phyloP scores from a whole-genome alignment of 2,329 filamentous ascomycete genomes.

The Septoria linicola region DNA sequence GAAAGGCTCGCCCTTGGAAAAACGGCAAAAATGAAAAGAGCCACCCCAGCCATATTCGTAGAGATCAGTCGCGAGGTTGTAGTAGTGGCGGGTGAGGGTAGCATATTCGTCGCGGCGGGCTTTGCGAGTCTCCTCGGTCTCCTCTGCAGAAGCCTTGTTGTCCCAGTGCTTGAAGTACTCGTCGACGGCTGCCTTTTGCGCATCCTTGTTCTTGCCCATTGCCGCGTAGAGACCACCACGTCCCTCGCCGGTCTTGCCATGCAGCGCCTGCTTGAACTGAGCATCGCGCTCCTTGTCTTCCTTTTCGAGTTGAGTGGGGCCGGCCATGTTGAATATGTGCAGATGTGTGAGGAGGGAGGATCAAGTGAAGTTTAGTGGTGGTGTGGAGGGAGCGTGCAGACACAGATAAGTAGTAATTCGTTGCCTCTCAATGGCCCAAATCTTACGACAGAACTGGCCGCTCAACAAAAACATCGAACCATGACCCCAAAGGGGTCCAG shows the following conservation, averaged over 20 bases:
- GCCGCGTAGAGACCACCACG: slow-evolving; percentile 78
- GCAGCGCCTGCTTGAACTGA: slow-evolving; percentile 81
- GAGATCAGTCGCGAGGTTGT: slow-evolving; percentile 37
- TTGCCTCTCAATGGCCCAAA: slow-evolving; percentile 12
- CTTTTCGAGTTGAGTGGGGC: slow-evolving; percentile 41
- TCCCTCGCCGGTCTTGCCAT: slow-evolving; percentile 73
- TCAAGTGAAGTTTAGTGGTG: not conserved
- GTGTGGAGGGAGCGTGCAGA: not conserved
- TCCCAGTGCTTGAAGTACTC: slow-evolving; percentile 98
- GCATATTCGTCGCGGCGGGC: slow-evolving; percentile 81
- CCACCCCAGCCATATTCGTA: slow-evolving; percentile 90
- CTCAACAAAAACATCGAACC: slow-evolving; percentile 13
- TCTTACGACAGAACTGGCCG: too few relatives aligned
- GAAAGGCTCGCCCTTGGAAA: slow-evolving; percentile 82
- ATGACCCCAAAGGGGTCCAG: slow-evolving; percentile 10
- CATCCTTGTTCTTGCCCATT: slow-evolving; percentile 75
- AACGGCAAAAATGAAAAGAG: slow-evolving; percentile 97
- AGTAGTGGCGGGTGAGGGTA: slow-evolving; percentile 83
- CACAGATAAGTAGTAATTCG: slow-evolving; percentile 3
- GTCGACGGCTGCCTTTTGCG: slow-evolving; percentile 78
- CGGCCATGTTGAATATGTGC: slow-evolving; percentile 44
- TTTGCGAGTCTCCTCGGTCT: slow-evolving; percentile 80
- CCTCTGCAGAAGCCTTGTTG: slow-evolving; percentile 72
- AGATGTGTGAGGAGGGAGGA: slow-evolving; percentile 3
- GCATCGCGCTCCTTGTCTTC: slow-evolving; percentile 48